A percentile compares a stretch with the other conserved stretches of the same genome.
Conservation (phyloP, 352 stramenopile species). For the Phytophthora multivora region DNA sequence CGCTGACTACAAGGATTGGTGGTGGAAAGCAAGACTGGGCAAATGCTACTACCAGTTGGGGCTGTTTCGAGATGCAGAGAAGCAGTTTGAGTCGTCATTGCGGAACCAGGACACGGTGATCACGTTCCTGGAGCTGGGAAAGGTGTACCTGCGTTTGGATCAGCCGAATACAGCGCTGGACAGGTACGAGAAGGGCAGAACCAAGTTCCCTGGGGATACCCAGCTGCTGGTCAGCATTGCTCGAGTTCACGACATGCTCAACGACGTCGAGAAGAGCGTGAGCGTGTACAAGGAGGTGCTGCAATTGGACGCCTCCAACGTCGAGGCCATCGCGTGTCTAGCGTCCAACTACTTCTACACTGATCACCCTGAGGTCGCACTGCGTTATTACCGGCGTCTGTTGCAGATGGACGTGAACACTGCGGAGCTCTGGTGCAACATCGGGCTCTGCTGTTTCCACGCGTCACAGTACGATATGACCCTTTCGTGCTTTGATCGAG, state of each 20-base stretch:
- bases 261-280: slow-evolving; percentile 79
- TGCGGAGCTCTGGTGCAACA: slow-evolving; percentile 95
- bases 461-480: slow-evolving; percentile 95
- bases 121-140: slow-evolving; percentile 92
- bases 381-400: slow-evolving; percentile 93
- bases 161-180: slow-evolving; percentile 93
- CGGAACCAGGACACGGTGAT: slow-evolving; percentile 90
- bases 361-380: slow-evolving; percentile 90
- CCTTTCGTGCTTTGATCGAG: slow-evolving; percentile 93
- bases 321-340: slow-evolving; percentile 92
- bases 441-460: slow-evolving; percentile 95
- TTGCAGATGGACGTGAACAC: slow-evolving; percentile 93
- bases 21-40: slow-evolving; percentile 93
- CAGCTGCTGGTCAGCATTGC: slow-evolving; percentile 87
- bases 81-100: slow-evolving; percentile 91
- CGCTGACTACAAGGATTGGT: slow-evolving; percentile 93
- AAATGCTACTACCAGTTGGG: slow-evolving; percentile 96
- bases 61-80: slow-evolving; percentile 92
- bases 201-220: slow-evolving; percentile 78
- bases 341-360: slow-evolving; percentile 95
- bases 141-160: slow-evolving; percentile 95
- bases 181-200: slow-evolving; percentile 71
- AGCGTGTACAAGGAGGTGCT: slow-evolving; percentile 90
- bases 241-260: slow-evolving; percentile 93
- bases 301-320: slow-evolving; percentile 84